phyloP scores from a whole-genome alignment of 148 eudicot species.

The Arbutus unedo region DNA sequence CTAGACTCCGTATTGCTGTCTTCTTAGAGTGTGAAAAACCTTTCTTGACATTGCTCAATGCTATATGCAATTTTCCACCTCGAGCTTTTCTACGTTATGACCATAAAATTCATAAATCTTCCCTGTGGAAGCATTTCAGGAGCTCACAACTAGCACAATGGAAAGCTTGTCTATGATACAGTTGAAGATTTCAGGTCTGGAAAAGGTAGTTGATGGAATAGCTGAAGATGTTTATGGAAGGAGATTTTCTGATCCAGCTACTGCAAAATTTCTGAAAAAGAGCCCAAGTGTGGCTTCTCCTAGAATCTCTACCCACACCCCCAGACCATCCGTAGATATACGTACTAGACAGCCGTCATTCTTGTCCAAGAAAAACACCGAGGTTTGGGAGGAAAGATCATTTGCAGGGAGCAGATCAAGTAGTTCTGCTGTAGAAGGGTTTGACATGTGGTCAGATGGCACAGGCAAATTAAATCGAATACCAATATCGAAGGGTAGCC shows the following conservation, averaged over 20 bases:
- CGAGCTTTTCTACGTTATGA: not conserved
- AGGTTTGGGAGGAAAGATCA: slow-evolving; percentile 42
- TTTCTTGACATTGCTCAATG: not conserved
- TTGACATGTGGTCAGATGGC: slow-evolving; percentile 38
- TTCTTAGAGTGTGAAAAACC: not conserved
- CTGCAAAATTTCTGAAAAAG: slow-evolving; percentile 39
- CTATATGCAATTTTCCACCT: not conserved
- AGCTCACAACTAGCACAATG: slow-evolving; percentile 53
- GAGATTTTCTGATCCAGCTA: slow-evolving; percentile 34
- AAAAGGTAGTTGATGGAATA: slow-evolving; percentile 56
- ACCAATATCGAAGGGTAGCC: slow-evolving; percentile 26
- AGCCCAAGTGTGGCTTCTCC: slow-evolving; percentile 53
- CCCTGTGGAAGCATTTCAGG: slow-evolving; percentile 39
- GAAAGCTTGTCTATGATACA: slow-evolving; percentile 65
- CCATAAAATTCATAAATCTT: not conserved
- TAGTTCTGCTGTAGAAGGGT: slow-evolving; percentile 29
- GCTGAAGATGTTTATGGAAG: slow-evolving; percentile 43
- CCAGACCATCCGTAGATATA: slow-evolving; percentile 57
- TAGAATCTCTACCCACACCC: slow-evolving; percentile 58
- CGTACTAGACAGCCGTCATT: slow-evolving; percentile 37
- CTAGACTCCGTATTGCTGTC: not conserved
- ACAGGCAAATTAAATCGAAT: slow-evolving; percentile 40
- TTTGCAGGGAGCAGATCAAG: slow-evolving; percentile 35
- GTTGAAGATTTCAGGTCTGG: slow-evolving; percentile 64
- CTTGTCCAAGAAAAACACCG: slow-evolving; percentile 29